Evolutionary conservation across 495 filamentous ascomycete species (phyloP).

Genomic region (Aspergillus avenaceus): DNA sequence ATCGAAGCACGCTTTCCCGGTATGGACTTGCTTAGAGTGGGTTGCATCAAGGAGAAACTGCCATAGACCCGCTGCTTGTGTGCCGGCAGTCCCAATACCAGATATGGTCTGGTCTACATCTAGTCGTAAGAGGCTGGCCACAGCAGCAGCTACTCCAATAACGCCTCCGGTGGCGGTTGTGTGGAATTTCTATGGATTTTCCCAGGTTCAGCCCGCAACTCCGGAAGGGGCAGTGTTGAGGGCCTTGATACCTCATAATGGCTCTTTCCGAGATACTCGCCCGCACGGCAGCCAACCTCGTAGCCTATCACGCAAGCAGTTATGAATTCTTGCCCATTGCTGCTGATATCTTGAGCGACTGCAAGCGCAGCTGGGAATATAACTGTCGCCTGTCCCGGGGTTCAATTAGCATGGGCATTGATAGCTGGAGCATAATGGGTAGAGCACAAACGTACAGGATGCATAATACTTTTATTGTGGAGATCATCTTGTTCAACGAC

Average conservation of each 20-base stretch:
- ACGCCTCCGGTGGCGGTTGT: slow-evolving; percentile 30
- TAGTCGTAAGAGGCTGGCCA: slow-evolving; percentile 24
- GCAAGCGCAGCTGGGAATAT: slow-evolving; percentile 32
- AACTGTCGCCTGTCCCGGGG: slow-evolving; percentile 27
- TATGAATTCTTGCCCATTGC: slow-evolving; percentile 31
- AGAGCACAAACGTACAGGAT: slow-evolving; percentile 24
- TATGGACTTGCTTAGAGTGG: slow-evolving; percentile 37
- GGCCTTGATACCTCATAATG: slow-evolving; percentile 37
- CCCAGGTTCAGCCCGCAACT: too few species aligned
- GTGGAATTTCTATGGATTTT: slow-evolving; percentile 26
- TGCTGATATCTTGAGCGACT: slow-evolving; percentile 28
- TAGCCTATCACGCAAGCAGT: slow-evolving; percentile 34
- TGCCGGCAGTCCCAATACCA: slow-evolving; percentile 33
- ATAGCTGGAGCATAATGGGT: too few species aligned
- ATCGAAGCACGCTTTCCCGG: slow-evolving; percentile 32
- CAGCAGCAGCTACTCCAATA: slow-evolving; percentile 29
- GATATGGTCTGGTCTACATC: slow-evolving; percentile 19
- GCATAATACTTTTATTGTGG: slow-evolving; percentile 36
- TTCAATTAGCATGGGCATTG: too few species aligned
- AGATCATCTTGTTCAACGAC: slow-evolving; percentile 38
- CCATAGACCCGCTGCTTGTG: slow-evolving; percentile 35
- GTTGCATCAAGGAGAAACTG: slow-evolving; percentile 34
- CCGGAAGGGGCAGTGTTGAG: too few species aligned
- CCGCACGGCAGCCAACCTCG: slow-evolving; percentile 30
- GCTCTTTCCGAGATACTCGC: slow-evolving; percentile 29